Conservation (phyloP, 1,284 basidiomycete genomes). For the Cryptococcus floricola region DNA sequence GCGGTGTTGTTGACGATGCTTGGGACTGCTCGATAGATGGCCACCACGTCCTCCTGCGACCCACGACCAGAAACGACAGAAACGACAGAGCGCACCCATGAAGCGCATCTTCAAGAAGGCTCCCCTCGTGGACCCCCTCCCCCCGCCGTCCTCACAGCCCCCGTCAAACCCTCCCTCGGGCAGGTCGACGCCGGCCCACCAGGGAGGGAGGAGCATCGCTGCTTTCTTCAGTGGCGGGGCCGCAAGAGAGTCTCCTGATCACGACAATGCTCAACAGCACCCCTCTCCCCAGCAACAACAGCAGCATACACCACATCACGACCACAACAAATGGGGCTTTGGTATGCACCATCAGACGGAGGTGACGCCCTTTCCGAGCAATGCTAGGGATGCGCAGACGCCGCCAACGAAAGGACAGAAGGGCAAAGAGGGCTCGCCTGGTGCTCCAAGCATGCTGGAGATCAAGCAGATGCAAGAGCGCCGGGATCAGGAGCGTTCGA, state of each 20-base stretch:
- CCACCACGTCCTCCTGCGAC: neutral
- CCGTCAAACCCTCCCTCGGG: conserved; percentile 7
- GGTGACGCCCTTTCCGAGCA: conserved; percentile 41
- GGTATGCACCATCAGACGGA: conserved; percentile 10
- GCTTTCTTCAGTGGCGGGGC: neutral
- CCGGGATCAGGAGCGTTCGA: conserved; percentile 6
- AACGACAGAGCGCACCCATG: conserved; percentile 3
- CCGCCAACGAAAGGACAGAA: conserved; percentile 1
- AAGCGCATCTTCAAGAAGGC: conserved; percentile 18
- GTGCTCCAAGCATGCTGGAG: conserved; percentile 21
- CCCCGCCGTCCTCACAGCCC: conserved; percentile 5
- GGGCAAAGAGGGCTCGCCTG: conserved; percentile 2
- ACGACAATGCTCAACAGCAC: neutral
- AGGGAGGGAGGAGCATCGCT: neutral
- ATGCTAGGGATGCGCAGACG: conserved; percentile 19
- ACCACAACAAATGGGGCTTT: conserved; percentile 12
- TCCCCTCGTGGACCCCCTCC: conserved; percentile 13
- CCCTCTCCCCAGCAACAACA: neutral
- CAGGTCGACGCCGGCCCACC: conserved; percentile 1
- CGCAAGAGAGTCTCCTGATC: neutral
- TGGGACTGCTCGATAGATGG: neutral
- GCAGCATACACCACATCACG: neutral
- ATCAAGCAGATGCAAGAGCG: conserved; percentile 19
- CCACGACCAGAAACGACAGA: neutral
- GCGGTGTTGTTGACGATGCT: neutral